phyloP scores from a whole-genome alignment of 106 monocot species.

The Allium sativum region DNA sequence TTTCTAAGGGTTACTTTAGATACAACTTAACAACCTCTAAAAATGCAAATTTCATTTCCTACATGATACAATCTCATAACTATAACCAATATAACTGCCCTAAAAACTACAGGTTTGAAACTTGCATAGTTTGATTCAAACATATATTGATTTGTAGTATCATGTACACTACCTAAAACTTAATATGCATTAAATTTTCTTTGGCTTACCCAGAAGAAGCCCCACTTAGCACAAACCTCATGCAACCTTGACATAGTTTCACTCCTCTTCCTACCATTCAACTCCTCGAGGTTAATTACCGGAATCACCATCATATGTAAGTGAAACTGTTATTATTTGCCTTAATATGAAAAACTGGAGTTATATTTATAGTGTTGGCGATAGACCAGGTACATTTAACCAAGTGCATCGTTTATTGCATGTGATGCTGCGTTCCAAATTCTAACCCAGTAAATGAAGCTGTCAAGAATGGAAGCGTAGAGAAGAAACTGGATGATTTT shows the following conservation, averaged over 20 bases:
- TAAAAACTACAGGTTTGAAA: no score
- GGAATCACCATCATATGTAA: conserved; percentile 26
- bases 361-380: conserved; percentile 9
- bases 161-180: no score
- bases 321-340: background rate
- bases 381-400: conserved; percentile 8
- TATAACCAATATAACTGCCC: no score
- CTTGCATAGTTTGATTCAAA: no score
- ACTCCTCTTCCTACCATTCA: conserved; percentile 24
- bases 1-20: no score
- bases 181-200: background rate
- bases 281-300: conserved; percentile 25
- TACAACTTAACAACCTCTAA: background rate
- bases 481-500: no score
- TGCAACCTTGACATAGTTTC: conserved; percentile 28
- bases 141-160: no score
- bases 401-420: background rate
- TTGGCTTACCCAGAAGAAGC: conserved; percentile 42
- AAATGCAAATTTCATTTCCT: background rate
- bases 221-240: conserved; percentile 30
- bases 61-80: no score
- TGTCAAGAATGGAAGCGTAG: no score
- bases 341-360: background rate
- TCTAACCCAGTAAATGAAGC: no score
- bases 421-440: conserved; percentile 2